phyloP scores from a whole-genome alignment of 2,329 filamentous ascomycete genomes.

The Cladosporium phlei region DNA sequence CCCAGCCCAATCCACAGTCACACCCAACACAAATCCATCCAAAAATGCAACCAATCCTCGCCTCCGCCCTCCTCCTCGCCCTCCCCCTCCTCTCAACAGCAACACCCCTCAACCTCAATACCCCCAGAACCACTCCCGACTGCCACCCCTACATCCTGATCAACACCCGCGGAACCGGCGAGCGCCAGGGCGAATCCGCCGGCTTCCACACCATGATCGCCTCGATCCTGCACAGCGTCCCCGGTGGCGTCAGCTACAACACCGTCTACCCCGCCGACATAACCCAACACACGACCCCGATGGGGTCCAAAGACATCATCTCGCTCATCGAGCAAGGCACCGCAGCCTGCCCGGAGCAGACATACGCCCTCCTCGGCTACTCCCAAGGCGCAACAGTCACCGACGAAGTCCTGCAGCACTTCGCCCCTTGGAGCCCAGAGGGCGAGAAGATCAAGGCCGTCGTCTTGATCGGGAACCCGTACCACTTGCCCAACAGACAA shows the following conservation, averaged over 20 bases:
- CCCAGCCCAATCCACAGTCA: too few species aligned
- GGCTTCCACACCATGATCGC: slow-evolving; percentile 34
- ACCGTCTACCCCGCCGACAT: slow-evolving; percentile 32
- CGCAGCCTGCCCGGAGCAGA: slow-evolving; percentile 23
- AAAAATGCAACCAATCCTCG: neutral
- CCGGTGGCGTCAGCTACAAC: slow-evolving; percentile 28
- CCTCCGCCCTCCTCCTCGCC: neutral
- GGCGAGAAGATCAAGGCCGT: slow-evolving; percentile 30
- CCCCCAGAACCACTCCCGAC: too few species aligned
- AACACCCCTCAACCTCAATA: neutral
- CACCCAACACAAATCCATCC: neutral
- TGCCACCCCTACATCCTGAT: slow-evolving; percentile 18
- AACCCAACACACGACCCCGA: slow-evolving; percentile 19
- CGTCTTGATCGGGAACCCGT: slow-evolving; percentile 34
- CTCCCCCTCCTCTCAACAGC: neutral
- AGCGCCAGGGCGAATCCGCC: slow-evolving; percentile 21
- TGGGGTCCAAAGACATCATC: slow-evolving; percentile 29
- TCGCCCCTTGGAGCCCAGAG: slow-evolving; percentile 30
- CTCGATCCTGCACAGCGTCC: slow-evolving; percentile 22
- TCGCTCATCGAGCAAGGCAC: slow-evolving; percentile 29
- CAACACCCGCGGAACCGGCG: slow-evolving; percentile 25
- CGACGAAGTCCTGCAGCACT: slow-evolving; percentile 28
- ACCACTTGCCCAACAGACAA: slow-evolving; percentile 19
- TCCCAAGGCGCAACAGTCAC: slow-evolving; percentile 35
- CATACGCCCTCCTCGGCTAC: slow-evolving; percentile 30